A percentile compares a stretch with the other conserved stretches of the same genome.
phyloP scores from a whole-genome alignment of 1,284 basidiomycete species.

The Sanghuangporus weigelae region DNA sequence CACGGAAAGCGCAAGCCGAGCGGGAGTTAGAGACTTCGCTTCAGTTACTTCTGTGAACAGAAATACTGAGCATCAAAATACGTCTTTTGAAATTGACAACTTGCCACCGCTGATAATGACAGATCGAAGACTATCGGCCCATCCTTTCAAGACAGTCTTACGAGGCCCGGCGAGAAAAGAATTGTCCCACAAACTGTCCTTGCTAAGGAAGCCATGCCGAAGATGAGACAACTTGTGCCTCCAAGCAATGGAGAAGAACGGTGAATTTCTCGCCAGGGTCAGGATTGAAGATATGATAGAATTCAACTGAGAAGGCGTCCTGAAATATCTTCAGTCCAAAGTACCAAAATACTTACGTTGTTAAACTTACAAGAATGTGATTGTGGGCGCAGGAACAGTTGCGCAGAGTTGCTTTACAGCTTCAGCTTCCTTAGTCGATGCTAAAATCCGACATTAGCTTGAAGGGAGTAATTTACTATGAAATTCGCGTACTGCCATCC shows the following conservation, averaged over 20 bases:
- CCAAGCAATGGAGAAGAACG: conserved; percentile 54
- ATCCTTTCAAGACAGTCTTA: conserved; percentile 49
- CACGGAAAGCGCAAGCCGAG: conserved; percentile 65
- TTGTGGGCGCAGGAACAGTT: conserved; percentile 19
- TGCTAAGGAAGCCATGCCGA: conserved; percentile 63
- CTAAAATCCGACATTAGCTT: not conserved
- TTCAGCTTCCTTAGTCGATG: not conserved
- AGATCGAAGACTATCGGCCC: conserved; percentile 52
- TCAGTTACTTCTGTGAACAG: not conserved
- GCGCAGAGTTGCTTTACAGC: conserved; percentile 27
- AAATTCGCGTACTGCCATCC: conserved; percentile 34
- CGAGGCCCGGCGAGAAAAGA: conserved; percentile 65
- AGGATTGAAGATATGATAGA: conserved; percentile 46
- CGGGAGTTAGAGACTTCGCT: conserved; percentile 43
- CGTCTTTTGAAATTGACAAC: conserved; percentile 10
- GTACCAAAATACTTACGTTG: conserved; percentile 39
- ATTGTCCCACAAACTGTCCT: conserved; percentile 75
- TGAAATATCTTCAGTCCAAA: conserved; percentile 38
- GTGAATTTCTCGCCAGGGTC: conserved; percentile 45
- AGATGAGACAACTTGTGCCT: conserved; percentile 66
- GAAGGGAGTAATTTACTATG: not conserved
- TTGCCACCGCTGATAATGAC: conserved; percentile 63
- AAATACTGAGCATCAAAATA: not conserved
- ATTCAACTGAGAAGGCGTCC: conserved; percentile 51
- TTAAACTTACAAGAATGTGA: conserved; percentile 22